These are phyloP conservation scores for Coniferiporia weirii DNA, from an alignment of 1,284 basidiomycete genomes.

Conservation along the genomic window DNA sequence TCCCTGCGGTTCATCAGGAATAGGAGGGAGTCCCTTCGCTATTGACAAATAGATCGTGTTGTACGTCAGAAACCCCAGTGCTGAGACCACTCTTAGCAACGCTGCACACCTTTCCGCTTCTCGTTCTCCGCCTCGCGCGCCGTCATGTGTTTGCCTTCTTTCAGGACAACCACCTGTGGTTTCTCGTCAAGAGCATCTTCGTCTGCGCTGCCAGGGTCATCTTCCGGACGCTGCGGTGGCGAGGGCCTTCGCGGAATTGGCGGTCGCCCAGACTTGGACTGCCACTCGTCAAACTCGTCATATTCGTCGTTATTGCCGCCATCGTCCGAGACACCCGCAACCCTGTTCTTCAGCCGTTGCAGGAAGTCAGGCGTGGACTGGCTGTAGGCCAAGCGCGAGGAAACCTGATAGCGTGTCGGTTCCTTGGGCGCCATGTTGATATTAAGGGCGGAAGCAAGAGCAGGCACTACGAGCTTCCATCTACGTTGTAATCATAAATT, in stretches of 20 bases:
- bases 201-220: slow-evolving; percentile 67
- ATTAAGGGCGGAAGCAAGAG: not conserved
- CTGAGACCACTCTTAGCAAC: not conserved
- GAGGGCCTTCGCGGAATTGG: slow-evolving; percentile 66
- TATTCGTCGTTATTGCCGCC: slow-evolving; percentile 38
- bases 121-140: slow-evolving; percentile 73
- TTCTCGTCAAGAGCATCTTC: slow-evolving; percentile 77
- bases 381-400: slow-evolving; percentile 55
- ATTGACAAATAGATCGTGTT: not conserved
- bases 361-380: slow-evolving; percentile 53
- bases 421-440: slow-evolving; percentile 40
- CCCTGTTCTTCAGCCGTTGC: slow-evolving; percentile 51
- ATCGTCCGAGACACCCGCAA: slow-evolving; percentile 43
- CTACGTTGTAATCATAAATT: no score
- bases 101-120: slow-evolving; percentile 59
- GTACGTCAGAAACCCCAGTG: not conserved
- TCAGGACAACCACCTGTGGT: slow-evolving; percentile 82
- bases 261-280: slow-evolving; percentile 59
- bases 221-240: slow-evolving; percentile 55
- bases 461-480: not conserved
- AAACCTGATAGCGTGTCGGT: slow-evolving; percentile 61
- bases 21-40: slow-evolving; percentile 49
- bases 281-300: slow-evolving; percentile 33
- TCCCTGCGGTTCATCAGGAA: slow-evolving; percentile 22
- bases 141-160: slow-evolving; percentile 77